Evolutionary conservation across 2,329 filamentous ascomycete genomes (phyloP), one percentile per base, ranked within the genome.

Genomic region (Orbilia quercus): DNA sequence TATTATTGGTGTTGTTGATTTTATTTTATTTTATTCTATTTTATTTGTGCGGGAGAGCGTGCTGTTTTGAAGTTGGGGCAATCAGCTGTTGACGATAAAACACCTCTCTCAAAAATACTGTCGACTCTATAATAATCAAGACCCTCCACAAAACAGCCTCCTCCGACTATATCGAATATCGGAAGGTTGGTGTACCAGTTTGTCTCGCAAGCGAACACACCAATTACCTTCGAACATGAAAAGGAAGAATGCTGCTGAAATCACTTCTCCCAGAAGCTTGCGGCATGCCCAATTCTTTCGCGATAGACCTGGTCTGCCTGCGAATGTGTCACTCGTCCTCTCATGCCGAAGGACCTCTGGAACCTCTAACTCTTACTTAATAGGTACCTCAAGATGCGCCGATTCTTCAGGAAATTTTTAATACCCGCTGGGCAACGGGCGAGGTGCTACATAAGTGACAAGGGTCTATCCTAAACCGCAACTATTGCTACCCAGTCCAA

Each of bases 191-290:
- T 54, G 34, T n/a, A n/a, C 25, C 20, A 54, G 9, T 2, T 38
- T 54, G 50, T 53, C 51, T 57, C 42, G 62, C 28, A 42, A 34
- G 23, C 51, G 44, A 14, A 7, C 20, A 40, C 50, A 53, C 50
- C 28, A 38, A 48, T 42, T 44, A 36, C 34, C 16, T 23, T 38
- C 36, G 63, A 44, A 58, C 51, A 59, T 67, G 44, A 59, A 31
- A 28, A 53, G 53, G 42, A 57, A 65, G 60, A 67, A 67, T 67
- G 63, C 62, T 45, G 53, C 54, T n/a, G n/a, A n/a, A 58, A 50
- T 42, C 42, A n/a, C n/a, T 7, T 45, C 42, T 18, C 42, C 34
- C 42, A 45, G 28, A 31, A 55, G 47, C 18, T 1, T 58, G 63
- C 63, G 54, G 45, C 63, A 22, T 38, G 40, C 51, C 45, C 42